Evolutionary conservation across 2,329 filamentous ascomycete species (phyloP).

Genomic region (Cryphonectria naterciae): DNA sequence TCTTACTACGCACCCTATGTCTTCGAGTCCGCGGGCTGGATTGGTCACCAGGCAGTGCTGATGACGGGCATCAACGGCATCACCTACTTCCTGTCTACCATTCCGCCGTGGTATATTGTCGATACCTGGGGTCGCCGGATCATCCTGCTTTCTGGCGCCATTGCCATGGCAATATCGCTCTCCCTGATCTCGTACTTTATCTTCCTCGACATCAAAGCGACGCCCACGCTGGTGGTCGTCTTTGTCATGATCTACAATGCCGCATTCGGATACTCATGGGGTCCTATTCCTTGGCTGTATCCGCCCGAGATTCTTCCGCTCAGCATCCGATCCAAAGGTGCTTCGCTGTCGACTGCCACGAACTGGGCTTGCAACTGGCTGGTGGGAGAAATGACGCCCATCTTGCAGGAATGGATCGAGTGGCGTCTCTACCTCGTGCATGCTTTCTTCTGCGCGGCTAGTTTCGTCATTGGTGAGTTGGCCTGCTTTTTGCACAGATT

Average conservation of each 20-base stretch:
- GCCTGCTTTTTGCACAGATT: neutral
- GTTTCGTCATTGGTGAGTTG: slow-evolving; percentile 90
- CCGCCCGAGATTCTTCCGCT: slow-evolving; percentile 97
- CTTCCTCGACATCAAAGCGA: slow-evolving; percentile 78
- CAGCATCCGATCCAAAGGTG: slow-evolving; percentile 95
- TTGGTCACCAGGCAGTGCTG: slow-evolving; percentile 84
- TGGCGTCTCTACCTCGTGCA: slow-evolving; percentile 96
- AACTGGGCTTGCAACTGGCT: slow-evolving; percentile 99
- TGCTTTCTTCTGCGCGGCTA: slow-evolving; percentile 93
- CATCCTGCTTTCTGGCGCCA: slow-evolving; percentile 86
- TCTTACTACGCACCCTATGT: slow-evolving; percentile 98
- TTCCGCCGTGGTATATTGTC: slow-evolving; percentile 96
- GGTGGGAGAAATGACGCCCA: slow-evolving; percentile 91
- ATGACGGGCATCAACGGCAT: slow-evolving; percentile 97
- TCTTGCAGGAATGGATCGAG: slow-evolving; percentile 87
- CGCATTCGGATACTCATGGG: slow-evolving; percentile 93
- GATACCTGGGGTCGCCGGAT: slow-evolving; percentile 88
- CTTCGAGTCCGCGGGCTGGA: slow-evolving; percentile 96
- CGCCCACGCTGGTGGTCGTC: slow-evolving; percentile 83
- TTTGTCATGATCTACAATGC: slow-evolving; percentile 99
- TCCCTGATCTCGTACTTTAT: slow-evolving; percentile 95
- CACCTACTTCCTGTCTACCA: slow-evolving; percentile 87
- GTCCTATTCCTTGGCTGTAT: slow-evolving; percentile 96
- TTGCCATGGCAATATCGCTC: slow-evolving; percentile 86
- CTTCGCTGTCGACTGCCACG: slow-evolving; percentile 90